Base-by-base conservation (phyloP, 1,284 basidiomycete species). In the Microbotryum intermedium region DNA sequence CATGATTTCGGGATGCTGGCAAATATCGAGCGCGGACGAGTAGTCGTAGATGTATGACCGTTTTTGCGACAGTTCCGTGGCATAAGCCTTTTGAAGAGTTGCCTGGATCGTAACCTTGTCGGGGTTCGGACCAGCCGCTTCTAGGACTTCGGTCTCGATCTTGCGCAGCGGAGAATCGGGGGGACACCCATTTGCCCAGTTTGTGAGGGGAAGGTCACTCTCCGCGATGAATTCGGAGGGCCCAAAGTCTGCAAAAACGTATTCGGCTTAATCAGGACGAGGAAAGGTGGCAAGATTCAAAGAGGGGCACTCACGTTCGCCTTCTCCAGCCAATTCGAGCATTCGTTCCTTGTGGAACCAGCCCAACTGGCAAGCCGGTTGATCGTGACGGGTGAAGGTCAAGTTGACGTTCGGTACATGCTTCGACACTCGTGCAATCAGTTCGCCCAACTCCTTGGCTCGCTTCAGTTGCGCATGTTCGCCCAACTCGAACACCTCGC, bases 351-450 rank as follows among this genome's bases (percentile, higher is more conserved):
- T 69, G 39, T 76, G 68, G 30, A 71, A 71, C 72, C 74, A 78
- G 8, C 74, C 73, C 2, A 79, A 71, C 67, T 76, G 76, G 50
- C 77, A 74, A 53, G 77, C 76, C 2, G 77, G 77, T 59, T 78
- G 75, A 60, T 78, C 77, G 56, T 77, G 76, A 39, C 77, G 75
- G n/a, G 75, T 76, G 60, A 77, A 78, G 1, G 77, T 76, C 13
- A 77, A 46, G 50, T 69, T 67, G 74, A 60, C 70, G 62, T 68
- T 71, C 1, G 77, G 77, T 1, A 78, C 66, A 58, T 70, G 65
- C 9, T 70, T 54, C 1, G 73, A 68, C 54, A 78, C 76, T 1
- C 72, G 64, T 6, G 66, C 60, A 23, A 78, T 64, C 39, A 78
- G 66, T 21, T 74, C 65, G 39, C 61, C 55, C 46, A 71, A 61